Evolutionary conservation across 345 rosid genomes (phyloP).

Genomic region (Rhizophora mangle): DNA sequence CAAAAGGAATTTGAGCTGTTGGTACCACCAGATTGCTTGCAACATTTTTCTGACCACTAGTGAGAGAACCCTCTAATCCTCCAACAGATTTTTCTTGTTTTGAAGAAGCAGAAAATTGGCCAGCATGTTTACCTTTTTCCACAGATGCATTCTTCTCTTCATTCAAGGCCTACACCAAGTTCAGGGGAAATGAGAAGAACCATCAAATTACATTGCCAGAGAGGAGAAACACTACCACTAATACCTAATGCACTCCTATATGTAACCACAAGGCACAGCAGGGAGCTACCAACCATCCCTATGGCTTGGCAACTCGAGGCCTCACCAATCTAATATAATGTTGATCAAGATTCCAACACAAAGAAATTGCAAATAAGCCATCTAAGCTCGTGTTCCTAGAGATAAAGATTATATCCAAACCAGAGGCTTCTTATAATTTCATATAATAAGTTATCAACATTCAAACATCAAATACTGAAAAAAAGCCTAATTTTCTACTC

Average conservation of each 20-base stretch:
- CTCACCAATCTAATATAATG: no score
- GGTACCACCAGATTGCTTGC: conserved; percentile 34
- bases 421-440: no score
- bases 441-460: no score
- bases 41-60: conserved; percentile 39
- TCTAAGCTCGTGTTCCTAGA: no score
- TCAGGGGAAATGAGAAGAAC: neutral
- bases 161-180: conserved; percentile 17
- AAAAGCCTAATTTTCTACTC: no score
- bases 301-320: no score
- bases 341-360: no score
- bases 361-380: no score
- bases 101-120: conserved; percentile 42
- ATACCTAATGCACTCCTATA: neutral
- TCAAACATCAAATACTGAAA: no score
- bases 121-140: conserved; percentile 11
- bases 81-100: conserved; percentile 45
- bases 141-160: conserved; percentile 14
- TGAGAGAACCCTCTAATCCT: conserved; percentile 37
- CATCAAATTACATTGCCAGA: neutral
- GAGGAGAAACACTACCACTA: neutral
- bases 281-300: no score
- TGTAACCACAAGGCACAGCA: no score
- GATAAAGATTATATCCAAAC: no score
- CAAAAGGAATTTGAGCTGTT: conserved; percentile 43